Conservation (phyloP, 1,284 basidiomycete genomes). For the Grifola frondosa region DNA sequence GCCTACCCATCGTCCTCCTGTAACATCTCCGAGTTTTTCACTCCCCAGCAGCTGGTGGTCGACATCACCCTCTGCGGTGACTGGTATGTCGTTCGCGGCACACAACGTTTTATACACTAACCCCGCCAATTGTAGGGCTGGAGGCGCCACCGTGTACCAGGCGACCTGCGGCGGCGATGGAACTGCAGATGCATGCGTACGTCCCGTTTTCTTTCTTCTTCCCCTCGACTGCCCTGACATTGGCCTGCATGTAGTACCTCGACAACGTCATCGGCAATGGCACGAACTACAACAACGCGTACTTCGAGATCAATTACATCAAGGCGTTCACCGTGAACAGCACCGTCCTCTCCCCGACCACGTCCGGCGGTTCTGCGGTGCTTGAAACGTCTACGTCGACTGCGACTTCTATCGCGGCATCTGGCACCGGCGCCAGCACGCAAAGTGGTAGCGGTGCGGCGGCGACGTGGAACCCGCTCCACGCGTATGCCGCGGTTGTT, state of each 20-base stretch:
- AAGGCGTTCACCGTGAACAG: constrained; percentile 39
- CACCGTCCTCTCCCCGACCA: constrained; percentile 16
- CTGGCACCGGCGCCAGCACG: not conserved
- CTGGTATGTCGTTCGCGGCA: constrained; percentile 36
- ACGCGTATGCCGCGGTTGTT: constrained; percentile 5
- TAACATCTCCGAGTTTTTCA: constrained; percentile 51
- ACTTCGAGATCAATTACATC: constrained; percentile 53
- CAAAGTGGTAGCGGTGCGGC: not conserved
- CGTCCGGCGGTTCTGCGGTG: constrained; percentile 14
- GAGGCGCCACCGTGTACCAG: constrained; percentile 38
- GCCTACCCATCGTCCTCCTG: constrained; percentile 50
- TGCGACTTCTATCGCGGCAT: constrained; percentile 7
- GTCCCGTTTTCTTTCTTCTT: not conserved
- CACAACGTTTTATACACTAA: not conserved
- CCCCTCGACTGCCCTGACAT: not conserved
- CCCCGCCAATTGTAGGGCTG: constrained; percentile 39
- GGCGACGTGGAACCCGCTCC: constrained; percentile 3
- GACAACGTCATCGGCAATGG: constrained; percentile 56
- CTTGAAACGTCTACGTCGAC: constrained; percentile 15
- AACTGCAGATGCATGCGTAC: constrained; percentile 23
- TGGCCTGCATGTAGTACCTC: constrained; percentile 35
- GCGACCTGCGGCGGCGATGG: constrained; percentile 39
- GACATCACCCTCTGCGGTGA: constrained; percentile 59
- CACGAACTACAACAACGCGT: constrained; percentile 46
- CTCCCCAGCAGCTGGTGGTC: constrained; percentile 50